Evolutionary conservation across 148 eudicot species (phyloP), one percentile per base, ranked within the genome.

Genomic region (Fallopia convolvulus): DNA sequence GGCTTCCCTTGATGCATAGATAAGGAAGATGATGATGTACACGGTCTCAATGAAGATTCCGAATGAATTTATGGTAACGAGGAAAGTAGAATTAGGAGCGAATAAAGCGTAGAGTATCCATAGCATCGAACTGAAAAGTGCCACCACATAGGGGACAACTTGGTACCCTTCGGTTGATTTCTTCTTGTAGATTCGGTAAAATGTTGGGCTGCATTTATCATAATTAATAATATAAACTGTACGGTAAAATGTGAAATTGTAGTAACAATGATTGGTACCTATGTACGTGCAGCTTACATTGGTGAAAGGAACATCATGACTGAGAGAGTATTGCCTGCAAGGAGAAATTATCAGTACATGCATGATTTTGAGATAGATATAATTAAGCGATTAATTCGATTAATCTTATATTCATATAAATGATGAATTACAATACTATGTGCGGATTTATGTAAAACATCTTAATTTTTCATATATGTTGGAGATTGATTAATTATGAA

Each of bases 271-370:
- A 58, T 12, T 4, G 47, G 8, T 44, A 10, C 36, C 40, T 76
- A 41, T 41, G 0, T 50, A 8, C 10, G 8, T 46, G 20, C 75
- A 55, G 75, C 97, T 87, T 92, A 94, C 97, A 83, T 76, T 33
- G 98, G 98, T 77, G 98, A 87, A 80, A 93, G 91, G 83, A 80
- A 91, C 81, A 93, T 94, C 91, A 88, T 76, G 82, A 92, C 89
- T 72, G 97, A 92, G 70, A 94, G 82, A 7, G 86, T 79, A 80
- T 94, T 94, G 36, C 98, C 97, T 93, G 88, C 66, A 76, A 75
- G 61, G 56, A 48, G 74, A 2, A 26, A 26, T 26, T 26, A 7
- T 26, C 30, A 26, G 30, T 26, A 26, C 30, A 10, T 20, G 3
- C 3, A 58, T 58, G 30, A 20, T 21, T 58, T 58, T 18, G 10